Evolutionary conservation across 2,329 filamentous ascomycete species (phyloP).

Genomic region (Zymoseptoria brevis): DNA sequence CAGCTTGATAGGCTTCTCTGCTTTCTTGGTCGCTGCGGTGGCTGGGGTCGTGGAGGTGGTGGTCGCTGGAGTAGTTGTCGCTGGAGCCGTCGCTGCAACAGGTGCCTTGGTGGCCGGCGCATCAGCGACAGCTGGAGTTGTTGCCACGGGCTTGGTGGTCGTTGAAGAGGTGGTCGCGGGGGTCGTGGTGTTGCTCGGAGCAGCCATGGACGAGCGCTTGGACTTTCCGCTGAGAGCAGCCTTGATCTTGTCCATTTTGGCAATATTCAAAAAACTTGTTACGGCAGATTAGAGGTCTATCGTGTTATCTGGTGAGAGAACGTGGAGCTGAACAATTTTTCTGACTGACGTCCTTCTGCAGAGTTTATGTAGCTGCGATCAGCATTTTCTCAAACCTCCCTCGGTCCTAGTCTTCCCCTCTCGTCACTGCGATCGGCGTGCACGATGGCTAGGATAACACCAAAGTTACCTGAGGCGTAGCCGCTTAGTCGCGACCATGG

Average conservation of each 20-base stretch:
- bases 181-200: neutral
- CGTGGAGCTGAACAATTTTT: neutral
- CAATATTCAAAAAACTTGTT: neutral
- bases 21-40: conserved; percentile 1
- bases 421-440: neutral
- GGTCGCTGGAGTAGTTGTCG: neutral
- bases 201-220: neutral
- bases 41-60: neutral
- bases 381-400: neutral
- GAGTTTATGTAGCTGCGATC: neutral
- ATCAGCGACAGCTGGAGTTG: neutral
- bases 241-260: conserved; percentile 7
- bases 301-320: neutral
- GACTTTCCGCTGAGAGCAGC: neutral
- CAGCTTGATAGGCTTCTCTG: conserved; percentile 21
- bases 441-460: neutral
- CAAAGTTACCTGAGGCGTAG: too few species aligned
- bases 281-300: neutral
- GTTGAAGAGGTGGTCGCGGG: neutral
- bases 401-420: neutral
- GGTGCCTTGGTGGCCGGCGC: neutral
- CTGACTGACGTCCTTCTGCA: neutral
- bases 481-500: neutral
- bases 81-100: neutral
- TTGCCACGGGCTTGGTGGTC: neutral